Percentiles rank a stretch among this genome's conserved stretches.
Evolutionary conservation across 306 rosid genomes (phyloP).

Genomic region (Lupinus albus): DNA sequence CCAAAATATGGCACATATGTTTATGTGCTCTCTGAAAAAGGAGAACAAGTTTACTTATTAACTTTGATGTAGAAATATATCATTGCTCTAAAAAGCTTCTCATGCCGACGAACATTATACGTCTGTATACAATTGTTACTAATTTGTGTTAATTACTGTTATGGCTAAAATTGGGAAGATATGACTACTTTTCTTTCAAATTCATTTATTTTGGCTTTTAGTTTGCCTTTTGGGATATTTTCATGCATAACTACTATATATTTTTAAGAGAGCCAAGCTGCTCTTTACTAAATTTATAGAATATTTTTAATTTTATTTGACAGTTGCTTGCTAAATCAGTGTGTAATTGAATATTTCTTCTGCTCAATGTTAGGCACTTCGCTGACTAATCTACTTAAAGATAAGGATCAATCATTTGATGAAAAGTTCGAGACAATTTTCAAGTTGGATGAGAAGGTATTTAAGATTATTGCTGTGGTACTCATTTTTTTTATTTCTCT

Average conservation of each 20-base stretch:
- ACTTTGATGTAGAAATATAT: conserved; percentile 34
- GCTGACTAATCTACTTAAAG: conserved; percentile 70
- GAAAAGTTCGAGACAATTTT: conserved; percentile 68
- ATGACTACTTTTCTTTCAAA: conserved; percentile 33
- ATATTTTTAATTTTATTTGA: conserved; percentile 23
- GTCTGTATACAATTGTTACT: conserved; percentile 29
- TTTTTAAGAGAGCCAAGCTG: conserved; percentile 26
- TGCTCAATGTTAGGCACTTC: conserved; percentile 60
- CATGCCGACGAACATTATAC: conserved; percentile 28
- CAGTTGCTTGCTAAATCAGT: conserved; percentile 22
- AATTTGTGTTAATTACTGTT: conserved; percentile 15
- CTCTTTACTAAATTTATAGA: conserved; percentile 30
- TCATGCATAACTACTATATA: conserved; percentile 15
- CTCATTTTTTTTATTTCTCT: conserved; percentile 6
- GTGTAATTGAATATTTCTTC: conserved; percentile 25
- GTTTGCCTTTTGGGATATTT: conserved; percentile 32
- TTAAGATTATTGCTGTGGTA: conserved; percentile 4
- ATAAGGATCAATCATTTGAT: conserved; percentile 81
- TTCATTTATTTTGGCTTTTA: conserved; percentile 31
- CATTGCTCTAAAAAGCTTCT: conserved; percentile 34
- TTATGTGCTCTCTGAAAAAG: conserved; percentile 28
- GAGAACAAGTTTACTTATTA: conserved; percentile 5
- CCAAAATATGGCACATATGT: conserved; percentile 32
- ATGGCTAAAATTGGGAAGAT: conserved; percentile 38
- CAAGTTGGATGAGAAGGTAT: conserved; percentile 71